These are phyloP conservation scores for Aspergillus unguis DNA, from an alignment of 2,329 filamentous ascomycete species.

Conservation along the genomic window DNA sequence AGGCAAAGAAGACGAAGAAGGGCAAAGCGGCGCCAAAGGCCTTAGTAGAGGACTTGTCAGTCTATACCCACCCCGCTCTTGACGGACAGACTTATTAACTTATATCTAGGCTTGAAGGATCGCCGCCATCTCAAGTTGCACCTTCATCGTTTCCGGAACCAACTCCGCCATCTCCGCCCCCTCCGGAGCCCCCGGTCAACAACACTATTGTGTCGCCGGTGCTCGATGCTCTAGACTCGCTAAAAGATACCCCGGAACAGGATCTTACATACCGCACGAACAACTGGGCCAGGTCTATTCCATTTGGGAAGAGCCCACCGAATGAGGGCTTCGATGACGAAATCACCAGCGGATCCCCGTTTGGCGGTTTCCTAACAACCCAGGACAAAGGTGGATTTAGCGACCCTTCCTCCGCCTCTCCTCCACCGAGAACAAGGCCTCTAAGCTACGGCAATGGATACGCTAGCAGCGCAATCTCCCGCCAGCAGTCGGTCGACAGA, in stretches of 20 bases:
- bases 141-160: slow-evolving; percentile 26
- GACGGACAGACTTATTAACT: not conserved
- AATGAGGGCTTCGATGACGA: slow-evolving; percentile 35
- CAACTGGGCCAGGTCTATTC: slow-evolving; percentile 46
- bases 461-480: slow-evolving; percentile 34
- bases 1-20: slow-evolving; percentile 38
- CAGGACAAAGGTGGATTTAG: slow-evolving; percentile 40
- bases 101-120: slow-evolving; percentile 24
- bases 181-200: slow-evolving; percentile 21
- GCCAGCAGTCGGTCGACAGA: slow-evolving; percentile 37
- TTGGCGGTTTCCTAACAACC: slow-evolving; percentile 38
- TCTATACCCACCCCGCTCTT: slow-evolving; percentile 8
- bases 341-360: slow-evolving; percentile 37
- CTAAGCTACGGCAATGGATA: slow-evolving; percentile 43
- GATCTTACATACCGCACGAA: slow-evolving; percentile 38
- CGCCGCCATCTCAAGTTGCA: slow-evolving; percentile 27
- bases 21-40: slow-evolving; percentile 31
- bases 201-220: slow-evolving; percentile 35
- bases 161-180: slow-evolving; percentile 23
- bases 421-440: slow-evolving; percentile 40
- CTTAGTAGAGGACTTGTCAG: slow-evolving; percentile 38
- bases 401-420: slow-evolving; percentile 44
- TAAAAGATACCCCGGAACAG: slow-evolving; percentile 30
- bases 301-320: slow-evolving; percentile 45
- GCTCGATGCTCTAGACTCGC: slow-evolving; percentile 37